Percentiles rank a stretch among this genome's conserved stretches.
Conservation (phyloP, 2,329 filamentous ascomycete species). For the Apiospora hydei region DNA sequence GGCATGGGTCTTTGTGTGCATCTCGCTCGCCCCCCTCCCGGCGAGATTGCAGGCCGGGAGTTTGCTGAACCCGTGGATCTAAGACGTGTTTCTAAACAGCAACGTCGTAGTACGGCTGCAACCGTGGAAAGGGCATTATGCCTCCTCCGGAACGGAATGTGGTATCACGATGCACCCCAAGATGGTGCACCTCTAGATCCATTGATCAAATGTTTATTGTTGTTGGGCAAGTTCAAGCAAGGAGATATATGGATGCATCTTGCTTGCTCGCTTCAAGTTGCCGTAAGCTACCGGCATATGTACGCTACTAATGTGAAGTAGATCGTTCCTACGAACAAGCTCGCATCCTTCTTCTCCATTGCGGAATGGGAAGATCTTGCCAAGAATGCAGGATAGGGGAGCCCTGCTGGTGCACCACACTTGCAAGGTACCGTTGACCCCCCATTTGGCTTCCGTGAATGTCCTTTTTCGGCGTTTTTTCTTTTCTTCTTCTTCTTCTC, state of each 20-base stretch:
- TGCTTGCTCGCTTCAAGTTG: neutral
- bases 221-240: neutral
- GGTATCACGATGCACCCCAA: constrained; percentile 15
- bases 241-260: neutral
- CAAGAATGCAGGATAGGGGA: constrained; percentile 19
- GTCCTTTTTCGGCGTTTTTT: neutral
- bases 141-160: constrained; percentile 7
- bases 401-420: neutral
- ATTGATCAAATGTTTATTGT: neutral
- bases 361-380: constrained; percentile 5
- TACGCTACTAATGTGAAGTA: neutral
- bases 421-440: neutral
- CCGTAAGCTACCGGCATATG: neutral
- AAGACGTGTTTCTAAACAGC: constrained; percentile 14
- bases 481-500: neutral
- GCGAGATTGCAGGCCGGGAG: constrained; percentile 16
- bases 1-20: constrained; percentile 6
- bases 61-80: constrained; percentile 13
- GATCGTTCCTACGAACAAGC: constrained; percentile 13
- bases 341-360: constrained; percentile 6
- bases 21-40: neutral
- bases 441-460: neutral
- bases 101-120: constrained; percentile 6
- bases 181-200: neutral
- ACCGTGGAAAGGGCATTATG: neutral